These are phyloP conservation scores for Allomyces macrogynus DNA, from an alignment of 192 early-diverging fungal species.

Conservation along the genomic window DNA sequence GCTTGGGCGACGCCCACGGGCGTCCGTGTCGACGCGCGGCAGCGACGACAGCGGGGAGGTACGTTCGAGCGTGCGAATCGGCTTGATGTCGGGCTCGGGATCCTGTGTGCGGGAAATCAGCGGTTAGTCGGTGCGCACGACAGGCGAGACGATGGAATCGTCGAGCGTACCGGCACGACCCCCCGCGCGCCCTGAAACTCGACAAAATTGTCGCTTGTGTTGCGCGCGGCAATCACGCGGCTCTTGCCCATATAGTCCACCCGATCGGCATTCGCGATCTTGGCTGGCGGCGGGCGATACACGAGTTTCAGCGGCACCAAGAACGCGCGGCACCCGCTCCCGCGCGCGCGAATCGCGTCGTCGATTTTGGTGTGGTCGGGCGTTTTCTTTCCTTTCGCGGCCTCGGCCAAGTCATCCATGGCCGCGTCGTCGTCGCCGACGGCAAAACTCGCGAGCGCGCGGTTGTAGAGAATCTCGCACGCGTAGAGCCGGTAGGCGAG, in stretches of 20 bases:
- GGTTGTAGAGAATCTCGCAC: conserved; percentile 80
- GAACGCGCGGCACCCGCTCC: conserved; percentile 48
- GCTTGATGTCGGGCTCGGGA: neutral
- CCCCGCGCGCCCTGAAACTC: conserved; percentile 34
- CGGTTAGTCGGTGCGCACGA: neutral
- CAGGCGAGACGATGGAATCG: neutral
- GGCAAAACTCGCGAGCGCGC: conserved; percentile 61
- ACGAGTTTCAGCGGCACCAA: conserved; percentile 56
- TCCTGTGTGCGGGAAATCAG: neutral
- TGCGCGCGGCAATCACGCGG: conserved; percentile 64
- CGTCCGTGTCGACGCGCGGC: too few species aligned
- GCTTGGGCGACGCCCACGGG: too few species aligned
- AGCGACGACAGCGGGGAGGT: neutral
- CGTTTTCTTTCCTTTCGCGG: conserved; percentile 33
- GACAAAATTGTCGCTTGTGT: conserved; percentile 32
- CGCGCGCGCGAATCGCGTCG: conserved; percentile 29
- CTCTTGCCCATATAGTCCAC: conserved; percentile 57
- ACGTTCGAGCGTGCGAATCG: neutral
- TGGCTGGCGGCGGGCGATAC: conserved; percentile 64
- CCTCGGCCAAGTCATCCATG: conserved; percentile 48
- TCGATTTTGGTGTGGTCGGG: conserved; percentile 51
- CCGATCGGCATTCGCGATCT: conserved; percentile 63
- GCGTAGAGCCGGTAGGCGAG: conserved; percentile 71
- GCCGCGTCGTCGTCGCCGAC: conserved; percentile 48
- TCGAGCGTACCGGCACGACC: neutral